Percentiles rank a stretch among this genome's conserved stretches.
phyloP scores from a whole-genome alignment of 2,329 filamentous ascomycete species.

The Zasmidium citrigriseum region DNA sequence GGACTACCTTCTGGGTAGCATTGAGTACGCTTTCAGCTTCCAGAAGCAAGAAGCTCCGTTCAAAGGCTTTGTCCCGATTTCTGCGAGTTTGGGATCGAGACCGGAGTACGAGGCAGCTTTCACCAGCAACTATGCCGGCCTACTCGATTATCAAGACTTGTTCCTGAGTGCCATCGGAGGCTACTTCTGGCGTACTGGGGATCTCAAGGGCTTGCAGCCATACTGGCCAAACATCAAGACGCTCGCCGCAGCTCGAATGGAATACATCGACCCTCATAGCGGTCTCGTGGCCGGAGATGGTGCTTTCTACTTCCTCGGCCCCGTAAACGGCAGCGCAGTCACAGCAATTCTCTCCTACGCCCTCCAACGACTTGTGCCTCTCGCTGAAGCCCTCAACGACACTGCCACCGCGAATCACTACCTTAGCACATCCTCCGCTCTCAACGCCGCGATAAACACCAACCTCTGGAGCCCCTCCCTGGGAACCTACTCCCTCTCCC shows the following conservation, averaged over 20 bases:
- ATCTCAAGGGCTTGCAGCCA: constrained; percentile 18
- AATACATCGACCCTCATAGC: constrained; percentile 31
- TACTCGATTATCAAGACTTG: constrained; percentile 37
- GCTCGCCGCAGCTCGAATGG: constrained; percentile 22
- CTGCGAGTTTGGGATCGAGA: constrained; percentile 14
- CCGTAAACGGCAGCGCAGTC: constrained; percentile 33
- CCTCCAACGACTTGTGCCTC: constrained; percentile 27
- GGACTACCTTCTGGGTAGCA: constrained; percentile 39
- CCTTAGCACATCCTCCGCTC: constrained; percentile 18
- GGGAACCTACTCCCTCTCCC: constrained; percentile 36
- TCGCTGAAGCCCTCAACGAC: constrained; percentile 38
- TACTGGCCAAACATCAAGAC: constrained; percentile 32
- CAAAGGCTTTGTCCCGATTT: constrained; percentile 19
- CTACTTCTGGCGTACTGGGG: constrained; percentile 30
- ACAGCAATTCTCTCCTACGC: constrained; percentile 31
- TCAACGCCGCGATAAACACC: constrained; percentile 33
- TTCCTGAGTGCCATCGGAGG: constrained; percentile 32
- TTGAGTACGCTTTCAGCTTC: constrained; percentile 35
- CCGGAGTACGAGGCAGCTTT: constrained; percentile 14
- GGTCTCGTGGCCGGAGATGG: constrained; percentile 27
- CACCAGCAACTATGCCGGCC: constrained; percentile 9
- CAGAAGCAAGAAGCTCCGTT: constrained; percentile 17
- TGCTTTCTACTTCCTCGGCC: constrained; percentile 31
- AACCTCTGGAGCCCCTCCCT: constrained; percentile 37
- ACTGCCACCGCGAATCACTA: constrained; percentile 27